Base-by-base conservation (phyloP, 805 yeast species). In the Kuraishia piskuri region DNA sequence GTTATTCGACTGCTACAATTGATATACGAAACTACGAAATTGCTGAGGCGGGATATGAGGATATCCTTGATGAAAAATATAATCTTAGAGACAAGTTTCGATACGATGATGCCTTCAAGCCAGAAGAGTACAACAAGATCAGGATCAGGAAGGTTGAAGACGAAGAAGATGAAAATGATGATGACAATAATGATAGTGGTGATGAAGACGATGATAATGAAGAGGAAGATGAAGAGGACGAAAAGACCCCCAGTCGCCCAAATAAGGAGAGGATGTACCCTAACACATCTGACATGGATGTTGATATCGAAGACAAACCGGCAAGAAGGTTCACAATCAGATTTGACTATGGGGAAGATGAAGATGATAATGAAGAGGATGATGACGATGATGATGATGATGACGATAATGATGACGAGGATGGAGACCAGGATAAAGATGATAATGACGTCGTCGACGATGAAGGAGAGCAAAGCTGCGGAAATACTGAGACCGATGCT, bases 1-100 rank as follows among this genome's bases (percentile, higher is more conserved):
- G 67, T 59, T 73, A 67, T 54, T 72, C 82, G 12, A 78, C 84
- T 1, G 77, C 78, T 46, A 68, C 76, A 1, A 74, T 80, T 45
- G 80, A 76, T 58, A 59, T 70, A 14, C 70, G 72, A 55, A 76
- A 77, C 58, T 80, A 78, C 59, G 59, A 70, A 22, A 73, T 79
- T n/a, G 57, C 60, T 31, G 73, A 68, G 10, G 66, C 62, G 40
- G 73, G 75, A n/a, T 77, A 76, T 57, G 73, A 72, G 55, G 84
- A 79, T 58, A 63, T 74, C 26, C 48, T 68, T 1, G 59, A 61
- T 22, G 55, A 62, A 0, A 62, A 62, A 49, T 67, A 66, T 51
- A 65, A 68, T 51, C 52, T 68, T 46, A 63, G 61, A 40, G 54
- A 58, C 25, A 57, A 55, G 9, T 66, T 65, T 50, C 49, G 54